Percentiles rank a stretch among this genome's conserved stretches.
Conservation (phyloP, 2,329 filamentous ascomycete genomes). For the Botryotinia convoluta region DNA sequence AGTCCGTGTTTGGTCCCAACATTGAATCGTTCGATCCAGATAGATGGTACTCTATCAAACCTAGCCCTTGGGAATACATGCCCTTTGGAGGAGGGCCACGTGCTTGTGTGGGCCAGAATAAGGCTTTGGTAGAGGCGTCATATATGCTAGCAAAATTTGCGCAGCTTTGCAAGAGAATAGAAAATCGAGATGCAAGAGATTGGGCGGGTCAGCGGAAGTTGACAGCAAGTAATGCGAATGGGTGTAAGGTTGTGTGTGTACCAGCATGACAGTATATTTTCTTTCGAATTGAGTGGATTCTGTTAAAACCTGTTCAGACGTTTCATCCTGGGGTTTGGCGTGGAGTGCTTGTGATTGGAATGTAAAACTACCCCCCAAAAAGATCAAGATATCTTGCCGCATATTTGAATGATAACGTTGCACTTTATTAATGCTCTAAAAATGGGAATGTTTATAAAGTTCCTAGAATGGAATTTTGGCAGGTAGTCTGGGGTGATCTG, state of each 20-base stretch:
- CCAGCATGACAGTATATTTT: background rate
- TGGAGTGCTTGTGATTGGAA: slow-evolving; percentile 8
- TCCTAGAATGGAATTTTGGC: background rate
- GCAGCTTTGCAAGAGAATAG: slow-evolving; percentile 19
- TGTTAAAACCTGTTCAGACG: background rate
- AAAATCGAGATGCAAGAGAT: slow-evolving; percentile 7
- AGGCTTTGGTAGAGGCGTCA: slow-evolving; percentile 21
- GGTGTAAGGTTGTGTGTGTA: slow-evolving; percentile 11
- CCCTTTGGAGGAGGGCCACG: slow-evolving; percentile 69
- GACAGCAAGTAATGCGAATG: slow-evolving; percentile 18
- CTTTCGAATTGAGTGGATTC: background rate
- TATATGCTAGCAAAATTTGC: slow-evolving; percentile 22
- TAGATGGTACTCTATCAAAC: slow-evolving; percentile 62
- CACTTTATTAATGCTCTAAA: background rate
- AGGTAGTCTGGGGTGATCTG: background rate
- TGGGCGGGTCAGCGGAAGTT: slow-evolving; percentile 17
- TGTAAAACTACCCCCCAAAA: background rate
- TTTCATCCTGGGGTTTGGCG: background rate
- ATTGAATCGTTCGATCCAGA: slow-evolving; percentile 70
- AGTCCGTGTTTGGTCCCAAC: slow-evolving; percentile 62
- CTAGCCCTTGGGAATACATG: slow-evolving; percentile 62
- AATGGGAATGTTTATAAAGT: background rate
- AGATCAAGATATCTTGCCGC: slow-evolving; percentile 1
- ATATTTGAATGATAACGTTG: background rate
- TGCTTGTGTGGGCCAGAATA: slow-evolving; percentile 59